Evolutionary conservation across 345 rosid genomes (phyloP).

Genomic region (Stellera chamaejasme): DNA sequence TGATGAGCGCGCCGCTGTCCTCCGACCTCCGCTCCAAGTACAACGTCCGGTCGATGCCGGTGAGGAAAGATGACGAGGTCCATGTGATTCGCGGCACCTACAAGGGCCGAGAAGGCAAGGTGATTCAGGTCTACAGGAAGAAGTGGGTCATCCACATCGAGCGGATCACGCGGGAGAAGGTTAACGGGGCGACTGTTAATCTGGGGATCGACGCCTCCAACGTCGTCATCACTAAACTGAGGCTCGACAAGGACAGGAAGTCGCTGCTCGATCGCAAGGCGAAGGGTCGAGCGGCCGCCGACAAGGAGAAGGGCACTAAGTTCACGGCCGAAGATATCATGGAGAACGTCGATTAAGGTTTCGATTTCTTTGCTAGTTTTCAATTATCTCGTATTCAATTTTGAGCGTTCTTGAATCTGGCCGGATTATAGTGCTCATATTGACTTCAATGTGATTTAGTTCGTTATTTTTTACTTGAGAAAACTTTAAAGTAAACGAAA

Average conservation of each 20-base stretch:
- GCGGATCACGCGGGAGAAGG: conserved; percentile 47
- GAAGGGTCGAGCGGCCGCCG: conserved; percentile 38
- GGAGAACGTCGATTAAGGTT: not conserved
- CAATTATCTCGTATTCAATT: no score
- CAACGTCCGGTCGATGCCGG: conserved; percentile 44
- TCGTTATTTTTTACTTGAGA: no score
- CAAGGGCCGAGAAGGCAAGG: conserved; percentile 52
- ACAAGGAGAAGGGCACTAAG: conserved; percentile 47
- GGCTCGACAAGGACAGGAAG: conserved; percentile 46
- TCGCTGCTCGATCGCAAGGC: conserved; percentile 40
- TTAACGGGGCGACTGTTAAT: conserved; percentile 41
- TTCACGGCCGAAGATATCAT: conserved; percentile 37
- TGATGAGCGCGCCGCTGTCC: conserved; percentile 41
- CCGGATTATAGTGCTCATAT: no score
- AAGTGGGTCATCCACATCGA: conserved; percentile 53
- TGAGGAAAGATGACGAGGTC: conserved; percentile 49
- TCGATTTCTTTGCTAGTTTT: no score
- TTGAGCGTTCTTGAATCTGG: no score
- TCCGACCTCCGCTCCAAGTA: conserved; percentile 38
- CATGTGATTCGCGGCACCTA: conserved; percentile 44
- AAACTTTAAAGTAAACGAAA: no score
- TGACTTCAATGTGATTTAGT: no score
- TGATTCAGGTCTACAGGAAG: conserved; percentile 38
- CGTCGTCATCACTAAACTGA: conserved; percentile 36
- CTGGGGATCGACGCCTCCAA: conserved; percentile 45